Conservation (phyloP, 805 yeast species). For the Nakazawaea laoshanensis region DNA sequence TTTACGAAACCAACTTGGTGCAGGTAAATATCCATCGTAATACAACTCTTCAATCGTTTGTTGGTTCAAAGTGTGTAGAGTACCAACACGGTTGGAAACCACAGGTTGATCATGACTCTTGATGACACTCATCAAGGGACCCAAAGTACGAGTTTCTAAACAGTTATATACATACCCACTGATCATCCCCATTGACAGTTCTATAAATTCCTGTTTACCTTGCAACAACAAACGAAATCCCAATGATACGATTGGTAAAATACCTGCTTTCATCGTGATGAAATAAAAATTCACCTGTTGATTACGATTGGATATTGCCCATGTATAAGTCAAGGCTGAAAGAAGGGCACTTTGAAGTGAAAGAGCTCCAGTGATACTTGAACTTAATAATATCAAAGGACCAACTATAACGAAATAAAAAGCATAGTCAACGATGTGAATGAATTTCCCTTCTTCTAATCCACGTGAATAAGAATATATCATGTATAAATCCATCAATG, state of each 20-base stretch:
- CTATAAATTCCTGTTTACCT: slow-evolving; percentile 31
- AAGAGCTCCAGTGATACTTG: slow-evolving; percentile 21
- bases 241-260: slow-evolving; percentile 35
- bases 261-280: slow-evolving; percentile 47
- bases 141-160: slow-evolving; percentile 47
- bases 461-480: slow-evolving; percentile 50
- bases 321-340: slow-evolving; percentile 49
- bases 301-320: slow-evolving; percentile 52
- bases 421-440: slow-evolving; percentile 44
- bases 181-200: slow-evolving; percentile 39
- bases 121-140: slow-evolving; percentile 32
- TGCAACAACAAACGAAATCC: slow-evolving; percentile 36
- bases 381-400: slow-evolving; percentile 31
- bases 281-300: slow-evolving; percentile 43
- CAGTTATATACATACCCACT: slow-evolving; percentile 58
- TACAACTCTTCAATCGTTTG: slow-evolving; percentile 26
- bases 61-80: slow-evolving; percentile 18
- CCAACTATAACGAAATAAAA: slow-evolving; percentile 44
- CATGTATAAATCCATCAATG: slow-evolving; percentile 45
- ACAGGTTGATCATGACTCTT: slow-evolving; percentile 14
- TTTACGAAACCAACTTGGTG: slow-evolving; percentile 38
- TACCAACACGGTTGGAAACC: slow-evolving; percentile 21
- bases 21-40: slow-evolving; percentile 47
- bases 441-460: slow-evolving; percentile 44
- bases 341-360: slow-evolving; percentile 31